Evolutionary conservation across 176 grass and related monocot species (phyloP).

Genomic region (Secale cereale): DNA sequence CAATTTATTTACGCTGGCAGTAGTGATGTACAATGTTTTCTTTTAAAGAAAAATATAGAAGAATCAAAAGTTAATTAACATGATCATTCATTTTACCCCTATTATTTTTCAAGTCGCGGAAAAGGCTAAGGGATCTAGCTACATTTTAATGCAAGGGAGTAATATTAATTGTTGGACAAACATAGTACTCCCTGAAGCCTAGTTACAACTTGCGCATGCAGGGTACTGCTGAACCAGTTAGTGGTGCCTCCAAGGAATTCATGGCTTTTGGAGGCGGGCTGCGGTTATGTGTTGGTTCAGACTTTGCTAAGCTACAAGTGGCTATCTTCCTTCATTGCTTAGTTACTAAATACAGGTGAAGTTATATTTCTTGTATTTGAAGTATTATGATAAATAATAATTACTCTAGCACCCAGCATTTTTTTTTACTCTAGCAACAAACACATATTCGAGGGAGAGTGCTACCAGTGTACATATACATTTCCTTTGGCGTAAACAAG

Average conservation of each 20-base stretch:
- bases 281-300: conserved; percentile 46
- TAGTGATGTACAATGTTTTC: no score
- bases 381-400: neutral
- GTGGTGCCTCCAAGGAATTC: conserved; percentile 53
- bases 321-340: conserved; percentile 58
- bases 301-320: conserved; percentile 56
- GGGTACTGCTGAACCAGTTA: conserved; percentile 30
- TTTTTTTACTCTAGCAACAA: neutral
- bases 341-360: conserved; percentile 49
- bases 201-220: neutral
- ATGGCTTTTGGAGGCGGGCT: conserved; percentile 58
- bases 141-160: neutral
- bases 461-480: no score
- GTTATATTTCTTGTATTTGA: neutral
- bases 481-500: no score
- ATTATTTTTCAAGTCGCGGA: no score
- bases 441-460: no score
- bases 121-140: no score
- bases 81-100: no score
- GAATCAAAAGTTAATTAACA: no score
- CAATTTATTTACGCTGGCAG: no score
- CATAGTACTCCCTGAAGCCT: neutral
- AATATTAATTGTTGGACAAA: neutral
- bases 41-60: no score
- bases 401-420: neutral